Evolutionary conservation across 75 land plant genomes (phyloP).

Genomic region (Chamaecyparis obtusa): DNA sequence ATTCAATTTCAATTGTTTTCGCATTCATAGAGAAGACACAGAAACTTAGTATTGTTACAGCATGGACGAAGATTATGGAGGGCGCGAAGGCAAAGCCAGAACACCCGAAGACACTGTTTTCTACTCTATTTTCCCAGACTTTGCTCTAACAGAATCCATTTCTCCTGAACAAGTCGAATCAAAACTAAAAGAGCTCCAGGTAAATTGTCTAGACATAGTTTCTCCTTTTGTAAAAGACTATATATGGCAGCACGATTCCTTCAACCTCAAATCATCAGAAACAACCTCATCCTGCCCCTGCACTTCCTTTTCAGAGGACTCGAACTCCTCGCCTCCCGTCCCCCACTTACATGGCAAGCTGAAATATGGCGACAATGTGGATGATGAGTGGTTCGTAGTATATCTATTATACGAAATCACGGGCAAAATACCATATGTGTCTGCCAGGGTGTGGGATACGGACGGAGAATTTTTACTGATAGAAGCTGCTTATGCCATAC

Average conservation of each 20-base stretch:
- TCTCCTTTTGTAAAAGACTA: conserved; percentile 43
- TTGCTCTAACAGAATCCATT: conserved; percentile 15
- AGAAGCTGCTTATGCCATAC: conserved; percentile 87
- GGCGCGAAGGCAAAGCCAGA: not conserved
- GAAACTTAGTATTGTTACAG: not conserved
- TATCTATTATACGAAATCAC: conserved; percentile 59
- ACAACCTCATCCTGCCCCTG: conserved; percentile 12
- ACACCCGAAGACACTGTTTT: conserved; percentile 34
- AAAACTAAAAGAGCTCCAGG: conserved; percentile 46
- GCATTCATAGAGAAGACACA: too few species aligned
- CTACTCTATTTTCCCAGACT: conserved; percentile 36
- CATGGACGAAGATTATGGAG: not conserved
- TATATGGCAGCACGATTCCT: conserved; percentile 93
- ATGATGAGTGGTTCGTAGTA: conserved; percentile 98
- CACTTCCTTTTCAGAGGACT: not conserved
- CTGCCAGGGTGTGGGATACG: conserved; percentile 69
- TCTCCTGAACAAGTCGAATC: not conserved
- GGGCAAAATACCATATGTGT: conserved; percentile 33
- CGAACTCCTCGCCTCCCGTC: not conserved
- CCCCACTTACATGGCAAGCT: conserved; percentile 73
- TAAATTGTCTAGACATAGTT: conserved; percentile 35
- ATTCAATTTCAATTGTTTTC: too few species aligned
- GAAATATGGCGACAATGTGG: conserved; percentile 81
- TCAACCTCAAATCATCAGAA: conserved; percentile 27
- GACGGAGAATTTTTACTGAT: conserved; percentile 97